Conservation (phyloP, 345 rosid species). For the Eucalyptus rudis region DNA sequence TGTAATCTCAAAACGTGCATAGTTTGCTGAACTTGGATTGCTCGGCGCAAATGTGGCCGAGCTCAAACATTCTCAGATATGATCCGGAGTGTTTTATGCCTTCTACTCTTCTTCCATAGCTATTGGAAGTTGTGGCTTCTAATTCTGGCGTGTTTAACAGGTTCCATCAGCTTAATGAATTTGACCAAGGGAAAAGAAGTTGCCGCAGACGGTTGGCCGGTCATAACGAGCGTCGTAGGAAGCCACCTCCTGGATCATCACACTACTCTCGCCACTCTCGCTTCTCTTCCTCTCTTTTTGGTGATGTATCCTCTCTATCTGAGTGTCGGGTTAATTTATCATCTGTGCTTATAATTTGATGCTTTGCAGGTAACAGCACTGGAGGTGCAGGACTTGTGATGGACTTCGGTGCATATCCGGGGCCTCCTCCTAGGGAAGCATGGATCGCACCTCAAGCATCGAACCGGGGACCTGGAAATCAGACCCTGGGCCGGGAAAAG, state of each 20-base stretch:
- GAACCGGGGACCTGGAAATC: conserved; percentile 7
- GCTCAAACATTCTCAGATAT: not conserved
- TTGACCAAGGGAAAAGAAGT: conserved; percentile 91
- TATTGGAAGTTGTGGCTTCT: not conserved
- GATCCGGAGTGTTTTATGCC: not conserved
- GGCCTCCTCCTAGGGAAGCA: conserved; percentile 1
- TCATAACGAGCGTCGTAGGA: conserved; percentile 92
- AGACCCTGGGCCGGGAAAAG: conserved; percentile 10
- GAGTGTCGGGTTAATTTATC: not conserved
- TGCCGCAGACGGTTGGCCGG: conserved; percentile 97
- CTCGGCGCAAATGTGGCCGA: not conserved
- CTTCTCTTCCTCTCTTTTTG: conserved; percentile 39
- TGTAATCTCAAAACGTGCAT: not conserved
- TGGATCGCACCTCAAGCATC: conserved; percentile 23
- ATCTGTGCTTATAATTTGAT: not conserved
- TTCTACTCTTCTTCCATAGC: not conserved
- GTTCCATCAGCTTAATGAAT: conserved; percentile 90
- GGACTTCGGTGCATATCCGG: conserved; percentile 37
- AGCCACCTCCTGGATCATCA: conserved; percentile 67
- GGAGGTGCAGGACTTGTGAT: conserved; percentile 41
- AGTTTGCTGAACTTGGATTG: not conserved
- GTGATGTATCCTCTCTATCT: conserved; percentile 7
- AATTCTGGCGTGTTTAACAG: conserved; percentile 3
- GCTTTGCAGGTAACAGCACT: conserved; percentile 28
- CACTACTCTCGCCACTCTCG: conserved; percentile 39